Evolutionary conservation across 179 eudicot genomes (phyloP).

Genomic region (Corrigiola litoralis): DNA sequence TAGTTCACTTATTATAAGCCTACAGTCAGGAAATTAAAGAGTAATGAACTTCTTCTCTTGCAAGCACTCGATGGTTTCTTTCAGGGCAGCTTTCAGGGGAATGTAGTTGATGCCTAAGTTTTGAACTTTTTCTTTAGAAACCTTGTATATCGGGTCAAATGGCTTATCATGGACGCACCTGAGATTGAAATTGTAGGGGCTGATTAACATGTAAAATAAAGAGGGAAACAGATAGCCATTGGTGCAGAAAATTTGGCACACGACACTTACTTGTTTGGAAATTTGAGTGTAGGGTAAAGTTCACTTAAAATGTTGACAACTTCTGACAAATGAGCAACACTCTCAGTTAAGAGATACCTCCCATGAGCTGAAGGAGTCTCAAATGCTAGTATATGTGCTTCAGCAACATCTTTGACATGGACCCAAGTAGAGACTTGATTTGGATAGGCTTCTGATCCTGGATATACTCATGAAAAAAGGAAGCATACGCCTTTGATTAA

Average conservation of each 20-base stretch:
- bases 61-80: slow-evolving; percentile 47
- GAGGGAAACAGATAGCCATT: background rate
- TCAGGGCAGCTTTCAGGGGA: slow-evolving; percentile 31
- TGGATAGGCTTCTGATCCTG: slow-evolving; percentile 32
- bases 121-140: slow-evolving; percentile 35
- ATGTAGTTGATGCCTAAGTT: slow-evolving; percentile 46
- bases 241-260: background rate
- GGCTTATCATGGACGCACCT: slow-evolving; percentile 45
- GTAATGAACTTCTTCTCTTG: slow-evolving; percentile 35
- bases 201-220: background rate
- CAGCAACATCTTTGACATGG: slow-evolving; percentile 39
- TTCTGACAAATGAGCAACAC: slow-evolving; percentile 25
- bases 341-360: slow-evolving; percentile 32
- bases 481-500: too few species aligned
- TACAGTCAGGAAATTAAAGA: too few species aligned
- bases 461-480: background rate
- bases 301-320: slow-evolving; percentile 26
- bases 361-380: slow-evolving; percentile 39
- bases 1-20: too few species aligned
- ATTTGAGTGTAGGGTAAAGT: slow-evolving; percentile 32
- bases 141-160: slow-evolving; percentile 29
- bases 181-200: background rate
- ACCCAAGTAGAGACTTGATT: slow-evolving; percentile 33
- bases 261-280: slow-evolving; percentile 40
- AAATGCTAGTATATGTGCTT: slow-evolving; percentile 43